Evolutionary conservation across 2,329 filamentous ascomycete species (phyloP), one percentile per base, ranked within the genome.

Genomic region (Ophiostoma novo-ulmi): DNA sequence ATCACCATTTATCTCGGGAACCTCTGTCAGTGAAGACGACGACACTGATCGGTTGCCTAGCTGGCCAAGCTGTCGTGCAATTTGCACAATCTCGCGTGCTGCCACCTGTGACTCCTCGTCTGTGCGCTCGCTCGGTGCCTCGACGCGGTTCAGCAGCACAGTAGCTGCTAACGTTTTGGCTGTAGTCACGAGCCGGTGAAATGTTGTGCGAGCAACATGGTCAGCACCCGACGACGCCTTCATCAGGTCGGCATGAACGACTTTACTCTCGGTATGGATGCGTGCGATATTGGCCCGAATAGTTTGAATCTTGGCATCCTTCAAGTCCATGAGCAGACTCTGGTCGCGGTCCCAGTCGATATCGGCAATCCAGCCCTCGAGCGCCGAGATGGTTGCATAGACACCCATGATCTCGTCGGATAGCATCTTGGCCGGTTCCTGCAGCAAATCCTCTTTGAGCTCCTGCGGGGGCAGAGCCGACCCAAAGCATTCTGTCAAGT

Each of bases 361-460:
- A n/a, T 36, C 48, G 0, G 61, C 64, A 1, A 67, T 61, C 70
- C 70, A 71, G 8, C 11, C 55, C 38, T 69, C 70, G n/a, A 73
- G 65, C 1, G 71, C 66, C 5, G 63, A 48, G 4, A 73, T 64
- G 17, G 61, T 52, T 1, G 69, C 70, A 64, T 68, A 71, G 6
- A 71, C 41, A 14, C 68, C 61, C 72, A 73, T 71, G 17, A 70
- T 71, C 39, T 72, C 70, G 26, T 73, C 72, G 2, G 72, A 73
- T 69, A 70, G 55, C 13, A 44, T 38, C 41, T 73, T 73, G 64
- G 69, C 67, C 4, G 72, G 72, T 41, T 73, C 72, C 36, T 70
- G 70, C 14, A 70, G 38, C 14, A 73, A 17, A 3, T 71, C 70
- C 22, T 73, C 72, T 11, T 55, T 13, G 22, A 73, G 69, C 20